Conservation (phyloP, 441 rosid species). For the Dalechampia spathulata region DNA sequence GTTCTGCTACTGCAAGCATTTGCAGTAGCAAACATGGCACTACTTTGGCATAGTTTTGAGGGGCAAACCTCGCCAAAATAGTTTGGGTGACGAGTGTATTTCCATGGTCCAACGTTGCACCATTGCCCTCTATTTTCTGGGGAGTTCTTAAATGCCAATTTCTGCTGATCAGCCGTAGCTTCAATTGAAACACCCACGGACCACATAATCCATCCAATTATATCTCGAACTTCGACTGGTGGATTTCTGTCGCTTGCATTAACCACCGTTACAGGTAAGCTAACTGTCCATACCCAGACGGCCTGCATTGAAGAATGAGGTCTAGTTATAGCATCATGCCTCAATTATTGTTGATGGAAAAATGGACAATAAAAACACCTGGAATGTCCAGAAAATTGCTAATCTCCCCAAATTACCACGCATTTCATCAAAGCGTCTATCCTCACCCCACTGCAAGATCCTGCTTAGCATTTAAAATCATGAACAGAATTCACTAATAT, state of each 20-base stretch:
- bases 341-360: slow-evolving; percentile 1
- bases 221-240: slow-evolving; percentile 48
- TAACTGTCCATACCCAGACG: slow-evolving; percentile 94
- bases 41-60: slow-evolving; percentile 2
- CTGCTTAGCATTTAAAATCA: slow-evolving; percentile 33
- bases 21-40: not conserved
- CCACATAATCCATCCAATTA: slow-evolving; percentile 90
- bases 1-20: too few species aligned
- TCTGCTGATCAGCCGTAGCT: slow-evolving; percentile 85
- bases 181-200: slow-evolving; percentile 50
- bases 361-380: slow-evolving; percentile 39
- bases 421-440: slow-evolving; percentile 82
- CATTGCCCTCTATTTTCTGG: slow-evolving; percentile 77
- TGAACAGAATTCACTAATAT: not conserved
- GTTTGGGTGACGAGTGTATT: slow-evolving; percentile 85
- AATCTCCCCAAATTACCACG: slow-evolving; percentile 61
- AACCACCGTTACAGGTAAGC: slow-evolving; percentile 81
- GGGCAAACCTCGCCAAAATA: slow-evolving; percentile 91
- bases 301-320: slow-evolving; percentile 58
- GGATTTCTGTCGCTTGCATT: slow-evolving; percentile 75
- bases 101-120: slow-evolving; percentile 87
- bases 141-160: slow-evolving; percentile 63
- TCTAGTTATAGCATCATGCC: too few species aligned
- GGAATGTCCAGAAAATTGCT: slow-evolving; percentile 73
- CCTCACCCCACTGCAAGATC: slow-evolving; percentile 95